These are phyloP conservation scores for Sclerospora graminicola DNA, from an alignment of 352 stramenopile species.

Conservation along the genomic window DNA sequence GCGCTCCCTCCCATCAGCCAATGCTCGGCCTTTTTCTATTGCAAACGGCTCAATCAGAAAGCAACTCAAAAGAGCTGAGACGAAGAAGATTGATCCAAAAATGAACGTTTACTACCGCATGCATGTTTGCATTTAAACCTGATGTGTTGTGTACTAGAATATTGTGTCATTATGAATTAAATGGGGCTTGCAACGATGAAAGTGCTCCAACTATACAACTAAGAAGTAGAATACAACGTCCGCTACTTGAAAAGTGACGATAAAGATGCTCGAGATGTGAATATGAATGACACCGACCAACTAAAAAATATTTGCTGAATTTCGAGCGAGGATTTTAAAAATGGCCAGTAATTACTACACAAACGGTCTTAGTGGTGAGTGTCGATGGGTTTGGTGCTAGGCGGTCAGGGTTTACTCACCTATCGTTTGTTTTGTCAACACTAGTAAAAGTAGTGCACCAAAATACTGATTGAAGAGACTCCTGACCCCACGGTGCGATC, in stretches of 20 bases:
- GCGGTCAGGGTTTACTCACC: neutral
- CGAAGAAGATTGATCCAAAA: constrained; percentile 33
- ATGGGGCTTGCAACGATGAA: constrained; percentile 69
- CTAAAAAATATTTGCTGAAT: constrained; percentile 29
- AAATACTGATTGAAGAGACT: neutral
- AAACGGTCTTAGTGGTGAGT: constrained; percentile 13
- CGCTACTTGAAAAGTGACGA: neutral
- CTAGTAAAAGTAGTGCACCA: neutral
- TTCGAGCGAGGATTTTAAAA: constrained; percentile 26
- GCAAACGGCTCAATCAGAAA: constrained; percentile 26
- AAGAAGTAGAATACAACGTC: constrained; percentile 28
- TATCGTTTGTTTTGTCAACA: neutral
- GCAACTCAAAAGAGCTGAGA: constrained; percentile 18
- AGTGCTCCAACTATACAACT: constrained; percentile 51
- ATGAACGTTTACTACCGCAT: constrained; percentile 47
- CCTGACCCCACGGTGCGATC: neutral
- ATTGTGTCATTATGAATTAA: constrained; percentile 63
- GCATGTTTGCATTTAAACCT: too few relatives aligned
- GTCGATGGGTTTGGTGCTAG: neutral
- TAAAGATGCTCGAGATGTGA: constrained; percentile 2
- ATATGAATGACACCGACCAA: constrained; percentile 19
- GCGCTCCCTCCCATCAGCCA: constrained; percentile 4
- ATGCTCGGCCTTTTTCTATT: constrained; percentile 24
- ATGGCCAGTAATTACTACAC: constrained; percentile 33
- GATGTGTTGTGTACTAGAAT: constrained; percentile 22